Evolutionary conservation across 2,329 filamentous ascomycete species (phyloP), one percentile per base, ranked within the genome.

Genomic region (Verruconis gallopava): DNA sequence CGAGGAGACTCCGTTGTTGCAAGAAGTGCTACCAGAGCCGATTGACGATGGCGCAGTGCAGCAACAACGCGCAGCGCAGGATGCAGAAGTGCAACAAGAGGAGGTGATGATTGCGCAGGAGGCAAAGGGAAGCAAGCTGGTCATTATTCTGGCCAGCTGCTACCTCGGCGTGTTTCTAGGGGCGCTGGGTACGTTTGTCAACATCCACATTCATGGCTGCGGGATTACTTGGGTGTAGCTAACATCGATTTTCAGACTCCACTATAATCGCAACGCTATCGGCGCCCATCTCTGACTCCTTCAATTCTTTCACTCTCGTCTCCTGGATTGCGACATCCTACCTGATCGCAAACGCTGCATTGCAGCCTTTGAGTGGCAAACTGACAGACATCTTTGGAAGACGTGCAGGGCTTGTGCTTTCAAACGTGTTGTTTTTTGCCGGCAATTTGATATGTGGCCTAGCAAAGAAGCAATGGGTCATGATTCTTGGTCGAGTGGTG

Each of bases 241-340:
- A 34, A 45, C 46, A 33, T 48, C 38, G 30, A 12, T 13, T 21
- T 21, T 13, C 17, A 65, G 85, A 94, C 61, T 75, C 74, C 1
- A 91, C 84, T 37, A 80, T 94, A 48, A 84, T 93, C 50, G 85
- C 86, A 5, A 94, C 86, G 0, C 71, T 94, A 1, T 80, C 83
- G 0, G 82, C 75, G 0, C 84, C 86, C 5, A 93, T 95, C 48
- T 83, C 83, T 18, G 82, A 77, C 55, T 80, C 81, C 34, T 93
- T 94, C 61, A 69, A 79, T 45, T 93, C 84, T 1, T 73, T 93
- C 20, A 81, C 79, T 15, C 68, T 91, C 3, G 70, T 93, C 3
- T 80, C 75, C 41, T 86, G 82, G 81, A 79, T 86, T 45, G 80
- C 80, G 21, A 75, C 74, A 20, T 69, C 69, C 5, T 81, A 88